Percentiles rank a stretch among this genome's conserved stretches.
phyloP scores from a whole-genome alignment of 306 rosid species.

The Cicer yamashitae region DNA sequence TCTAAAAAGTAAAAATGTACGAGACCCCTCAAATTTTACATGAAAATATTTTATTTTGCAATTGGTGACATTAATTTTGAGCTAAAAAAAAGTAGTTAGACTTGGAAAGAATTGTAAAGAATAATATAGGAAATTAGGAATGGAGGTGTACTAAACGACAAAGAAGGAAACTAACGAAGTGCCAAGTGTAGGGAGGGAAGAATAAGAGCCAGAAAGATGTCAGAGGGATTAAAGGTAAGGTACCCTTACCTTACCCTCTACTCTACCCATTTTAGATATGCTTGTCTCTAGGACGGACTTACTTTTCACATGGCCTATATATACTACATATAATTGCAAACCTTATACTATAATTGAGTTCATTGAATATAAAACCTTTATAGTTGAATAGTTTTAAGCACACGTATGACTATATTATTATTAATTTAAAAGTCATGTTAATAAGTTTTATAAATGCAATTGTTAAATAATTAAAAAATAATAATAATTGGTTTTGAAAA shows the following conservation, averaged over 20 bases:
- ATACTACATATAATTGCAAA: not conserved
- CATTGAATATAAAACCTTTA: not conserved
- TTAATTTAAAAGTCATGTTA: too few species aligned
- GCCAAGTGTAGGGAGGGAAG: constrained; percentile 39
- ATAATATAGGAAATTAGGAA: too few species aligned
- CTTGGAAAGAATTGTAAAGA: not conserved
- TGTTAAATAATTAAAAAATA: too few species aligned
- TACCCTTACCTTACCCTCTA: not conserved
- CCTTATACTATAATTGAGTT: not conserved
- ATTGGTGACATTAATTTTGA: not conserved
- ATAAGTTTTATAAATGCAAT: too few species aligned
- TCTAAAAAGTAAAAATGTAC: too few species aligned
- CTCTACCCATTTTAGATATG: not conserved
- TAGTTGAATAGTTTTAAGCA: not conserved
- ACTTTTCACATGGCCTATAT: constrained; percentile 8
- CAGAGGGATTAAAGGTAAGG: constrained; percentile 12
- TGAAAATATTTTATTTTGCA: too few species aligned
- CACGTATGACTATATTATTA: too few species aligned
- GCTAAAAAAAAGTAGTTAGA: not conserved
- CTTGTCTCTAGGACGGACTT: constrained; percentile 1
- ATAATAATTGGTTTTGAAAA: too few species aligned
- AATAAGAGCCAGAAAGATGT: constrained; percentile 20
- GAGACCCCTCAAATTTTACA: too few species aligned
- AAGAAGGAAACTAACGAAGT: not conserved
- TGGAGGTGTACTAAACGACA: not conserved